Base-by-base conservation (phyloP, 2,329 filamentous ascomycete genomes). In the Aureobasidium uvarum region DNA sequence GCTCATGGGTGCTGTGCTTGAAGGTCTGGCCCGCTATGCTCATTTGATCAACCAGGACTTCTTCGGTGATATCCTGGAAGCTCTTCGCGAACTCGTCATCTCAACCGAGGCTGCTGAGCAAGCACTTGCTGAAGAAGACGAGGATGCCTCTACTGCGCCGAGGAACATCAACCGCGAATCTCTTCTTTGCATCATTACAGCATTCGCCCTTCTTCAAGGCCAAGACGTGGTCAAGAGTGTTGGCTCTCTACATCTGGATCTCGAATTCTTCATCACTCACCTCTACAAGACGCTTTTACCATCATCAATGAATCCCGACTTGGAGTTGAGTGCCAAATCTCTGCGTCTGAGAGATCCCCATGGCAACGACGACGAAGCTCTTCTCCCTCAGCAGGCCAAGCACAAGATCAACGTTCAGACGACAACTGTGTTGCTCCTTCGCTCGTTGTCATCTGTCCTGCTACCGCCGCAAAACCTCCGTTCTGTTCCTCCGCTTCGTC, bases 31-130 rank as follows among this genome's bases (percentile, higher is more conserved):
- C 59, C 92, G 92, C 74, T 99, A 96, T 74, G 89, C 93, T 3
- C 95, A 97, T 75, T 84, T 99, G 67, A 99, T 99, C 83, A 99
- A 99, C 79, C 92, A 99, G 74, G 92, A 99, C 75, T 98, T 99
- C 81, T 99, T 99, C 72, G 95, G 94, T 33, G 95, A 99, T 74
- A 83, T 99, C 36, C 85, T 99, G 13, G 95, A 98, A 78, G 94
- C 92, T 0, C 82, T 99, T 45, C 96, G 96, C 76, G 95, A 99
- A 69, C 85, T 99, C 51, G 94, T 98, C 71, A 85, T 86, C 4
- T 86, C 93, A 70, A 89, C 90, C 62, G 77, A 81, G 66, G 73
- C 79, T n/a, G 74, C 72, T 18, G 81, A 83, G 0, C 80, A 83
- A 18, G 81, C 81, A 3, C 76, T 79, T 45, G 74, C 76, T n/a